Conservation (phyloP, 192 early-diverging fungal genomes). For the Coemansia sp. region DNA sequence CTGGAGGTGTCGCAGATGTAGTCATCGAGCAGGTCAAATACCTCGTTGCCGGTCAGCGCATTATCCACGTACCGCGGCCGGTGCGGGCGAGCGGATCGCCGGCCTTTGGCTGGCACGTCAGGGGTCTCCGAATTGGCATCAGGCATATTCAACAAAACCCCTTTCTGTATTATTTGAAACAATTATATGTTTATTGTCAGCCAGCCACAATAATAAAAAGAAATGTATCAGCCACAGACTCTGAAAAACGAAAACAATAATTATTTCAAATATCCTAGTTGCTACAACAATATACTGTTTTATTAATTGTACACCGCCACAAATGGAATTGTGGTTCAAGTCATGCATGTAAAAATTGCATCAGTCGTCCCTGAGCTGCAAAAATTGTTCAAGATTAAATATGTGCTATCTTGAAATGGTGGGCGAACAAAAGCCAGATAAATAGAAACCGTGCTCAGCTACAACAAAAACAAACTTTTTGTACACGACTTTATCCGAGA, state of each 20-base stretch:
- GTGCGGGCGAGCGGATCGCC: slow-evolving; percentile 39
- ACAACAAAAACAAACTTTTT: slow-evolving; percentile 10
- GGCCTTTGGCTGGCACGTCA: background rate
- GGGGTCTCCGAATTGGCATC: background rate
- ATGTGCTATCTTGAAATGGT: background rate
- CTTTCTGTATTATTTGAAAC: background rate
- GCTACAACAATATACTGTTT: slow-evolving; percentile 1
- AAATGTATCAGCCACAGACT: background rate
- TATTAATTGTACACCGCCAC: background rate
- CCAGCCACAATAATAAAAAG: background rate
- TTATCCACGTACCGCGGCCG: slow-evolving; percentile 39
- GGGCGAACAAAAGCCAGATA: slow-evolving; percentile 17
- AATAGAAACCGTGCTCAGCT: slow-evolving; percentile 21
- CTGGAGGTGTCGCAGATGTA: slow-evolving; percentile 28
- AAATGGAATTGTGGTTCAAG: slow-evolving; percentile 5
- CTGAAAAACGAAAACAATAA: background rate
- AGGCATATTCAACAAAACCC: background rate
- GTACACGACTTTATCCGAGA: slow-evolving; percentile 17
- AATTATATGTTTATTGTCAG: background rate
- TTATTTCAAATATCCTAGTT: background rate
- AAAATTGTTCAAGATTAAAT: too few species aligned
- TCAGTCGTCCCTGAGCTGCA: too few species aligned
- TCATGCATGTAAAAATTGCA: background rate
- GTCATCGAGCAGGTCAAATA: slow-evolving; percentile 48
- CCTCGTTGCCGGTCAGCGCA: slow-evolving; percentile 41